Conservation (phyloP, 192 early-diverging fungal genomes). For the Dispira simplex region DNA sequence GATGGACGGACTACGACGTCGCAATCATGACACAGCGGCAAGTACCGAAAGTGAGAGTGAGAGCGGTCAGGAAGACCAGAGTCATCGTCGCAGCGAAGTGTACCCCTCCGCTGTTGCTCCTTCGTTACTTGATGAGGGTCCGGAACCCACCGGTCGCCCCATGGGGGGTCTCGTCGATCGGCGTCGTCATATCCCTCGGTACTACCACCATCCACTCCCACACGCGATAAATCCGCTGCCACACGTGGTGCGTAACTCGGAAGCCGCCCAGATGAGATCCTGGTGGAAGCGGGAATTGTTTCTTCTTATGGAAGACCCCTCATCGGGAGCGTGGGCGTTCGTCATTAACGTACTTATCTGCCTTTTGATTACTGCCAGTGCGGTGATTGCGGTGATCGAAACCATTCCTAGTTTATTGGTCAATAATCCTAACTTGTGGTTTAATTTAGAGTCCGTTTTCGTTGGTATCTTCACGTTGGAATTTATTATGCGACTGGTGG, state of each 20-base stretch:
- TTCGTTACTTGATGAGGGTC: not conserved
- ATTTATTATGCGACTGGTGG: conserved; percentile 45
- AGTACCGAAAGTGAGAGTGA: not conserved
- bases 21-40: not conserved
- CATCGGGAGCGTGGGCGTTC: conserved; percentile 54
- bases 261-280: conserved; percentile 15
- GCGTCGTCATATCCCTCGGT: not conserved
- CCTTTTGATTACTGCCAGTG: conserved; percentile 53
- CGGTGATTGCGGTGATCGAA: conserved; percentile 60
- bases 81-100: no score
- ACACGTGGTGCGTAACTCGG: not conserved
- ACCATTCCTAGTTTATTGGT: conserved; percentile 59
- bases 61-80: not conserved
- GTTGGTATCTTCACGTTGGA: conserved; percentile 62
- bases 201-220: not conserved
- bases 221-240: not conserved
- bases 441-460: conserved; percentile 48
- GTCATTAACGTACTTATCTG: conserved; percentile 55
- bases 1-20: not conserved
- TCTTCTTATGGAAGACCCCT: conserved; percentile 60
- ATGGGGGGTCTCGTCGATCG: not conserved
- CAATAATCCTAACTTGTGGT: conserved; percentile 31
- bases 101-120: not conserved
- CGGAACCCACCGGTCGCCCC: not conserved
- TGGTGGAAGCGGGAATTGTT: conserved; percentile 47